Percentiles rank a stretch among this genome's conserved stretches.
These are phyloP conservation scores for Limonium bicolor DNA, from an alignment of 148 eudicot species.

Conservation along the genomic window DNA sequence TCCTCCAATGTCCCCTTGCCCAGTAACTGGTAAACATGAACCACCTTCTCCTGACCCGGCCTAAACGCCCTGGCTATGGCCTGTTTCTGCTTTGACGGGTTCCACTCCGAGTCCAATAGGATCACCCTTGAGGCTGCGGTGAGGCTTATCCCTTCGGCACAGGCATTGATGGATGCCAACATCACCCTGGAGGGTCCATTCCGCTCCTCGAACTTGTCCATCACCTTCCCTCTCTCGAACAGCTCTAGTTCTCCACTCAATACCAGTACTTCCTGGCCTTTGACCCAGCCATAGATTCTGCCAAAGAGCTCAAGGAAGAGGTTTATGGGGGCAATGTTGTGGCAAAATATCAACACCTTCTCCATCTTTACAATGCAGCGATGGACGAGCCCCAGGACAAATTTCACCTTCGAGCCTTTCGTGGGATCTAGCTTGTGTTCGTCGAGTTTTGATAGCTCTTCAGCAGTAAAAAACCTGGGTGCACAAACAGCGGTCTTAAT, in stretches of 20 bases:
- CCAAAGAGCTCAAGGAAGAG: constrained; percentile 56
- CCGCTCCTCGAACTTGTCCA: constrained; percentile 90
- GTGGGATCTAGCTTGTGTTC: constrained; percentile 56
- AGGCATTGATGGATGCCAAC: constrained; percentile 85
- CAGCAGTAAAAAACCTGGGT: constrained; percentile 32
- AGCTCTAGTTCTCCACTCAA: constrained; percentile 88
- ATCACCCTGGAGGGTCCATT: constrained; percentile 73
- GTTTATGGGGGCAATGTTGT: constrained; percentile 85
- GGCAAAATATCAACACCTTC: constrained; percentile 86
- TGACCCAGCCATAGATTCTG: constrained; percentile 59
- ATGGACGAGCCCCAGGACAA: constrained; percentile 72
- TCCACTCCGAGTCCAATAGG: constrained; percentile 89
- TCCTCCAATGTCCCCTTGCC: constrained; percentile 79
- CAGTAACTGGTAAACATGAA: constrained; percentile 81
- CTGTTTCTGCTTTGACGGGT: constrained; percentile 92
- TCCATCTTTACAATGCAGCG: constrained; percentile 59
- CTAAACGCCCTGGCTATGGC: constrained; percentile 93
- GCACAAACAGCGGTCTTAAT: constrained; percentile 71
- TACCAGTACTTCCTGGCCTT: constrained; percentile 82
- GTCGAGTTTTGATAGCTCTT: constrained; percentile 57
- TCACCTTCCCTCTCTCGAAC: constrained; percentile 74
- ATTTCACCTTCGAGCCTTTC: constrained; percentile 76
- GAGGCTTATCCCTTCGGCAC: constrained; percentile 86
- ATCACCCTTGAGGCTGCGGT: constrained; percentile 98
- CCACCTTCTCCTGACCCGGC: constrained; percentile 87